Base-by-base conservation (phyloP, 345 rosid species). In the Anastatica hierochuntica region DNA sequence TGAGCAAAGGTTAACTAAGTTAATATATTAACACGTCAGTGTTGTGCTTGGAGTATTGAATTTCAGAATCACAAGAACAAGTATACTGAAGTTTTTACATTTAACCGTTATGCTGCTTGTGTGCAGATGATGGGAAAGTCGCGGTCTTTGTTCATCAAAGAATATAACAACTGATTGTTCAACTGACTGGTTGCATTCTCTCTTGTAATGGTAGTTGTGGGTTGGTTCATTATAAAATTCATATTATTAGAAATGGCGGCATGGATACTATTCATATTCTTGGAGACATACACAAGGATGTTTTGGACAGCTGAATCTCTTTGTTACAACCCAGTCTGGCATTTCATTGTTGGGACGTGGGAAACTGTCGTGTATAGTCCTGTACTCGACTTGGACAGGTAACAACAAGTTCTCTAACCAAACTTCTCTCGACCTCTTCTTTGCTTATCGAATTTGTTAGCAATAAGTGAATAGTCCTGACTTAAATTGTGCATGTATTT, bases 221-320 rank as follows among this genome's bases (percentile, higher is more conserved):
- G 99, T 13, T 78, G 99, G 69, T 94, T 94, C 48, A 64, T 94
- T 36, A 73, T 94, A 57, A 94, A 88, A 57, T 94, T 94, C 71
- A 73, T 94, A 47, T 49, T 94, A 74, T 47, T 94, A 44, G 99
- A 94, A 79, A 79, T 94, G 76, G 95, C 80, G 2, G 95, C 95
- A 3, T 94, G 97, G 97, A 39, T 83, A 64, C 82, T 94, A 43
- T 94, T 94, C 43, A 88, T 94, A 74, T 94, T 94, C 85, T 64
- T 88, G 68, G 99, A 94, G 82, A 88, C 94, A 2, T 94, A 88
- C 66, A 85, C 95, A 4, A 78, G 97, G 63, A 73, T 94, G 94
- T 88, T 94, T 54, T 94, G 99, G 99, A 77, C 99, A 8, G 86
- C 97, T 3, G 97, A 94, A 60, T 68, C 95, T 47, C 95, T 94